Evolutionary conservation across 2,329 filamentous ascomycete species (phyloP).

Genomic region (Fusarium penzigii): DNA sequence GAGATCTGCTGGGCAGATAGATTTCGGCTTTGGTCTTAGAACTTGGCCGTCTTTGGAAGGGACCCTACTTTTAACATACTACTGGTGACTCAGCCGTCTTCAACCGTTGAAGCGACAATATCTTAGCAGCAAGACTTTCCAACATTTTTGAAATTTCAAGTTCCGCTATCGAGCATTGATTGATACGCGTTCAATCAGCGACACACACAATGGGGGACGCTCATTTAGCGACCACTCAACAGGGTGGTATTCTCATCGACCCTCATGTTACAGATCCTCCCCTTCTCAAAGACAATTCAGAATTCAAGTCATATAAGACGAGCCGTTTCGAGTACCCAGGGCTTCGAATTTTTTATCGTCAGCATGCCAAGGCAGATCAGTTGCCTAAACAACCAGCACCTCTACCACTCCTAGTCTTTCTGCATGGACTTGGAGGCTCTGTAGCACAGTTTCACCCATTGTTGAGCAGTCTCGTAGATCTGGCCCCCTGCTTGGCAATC

Average conservation of each 20-base stretch:
- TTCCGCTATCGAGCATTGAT: neutral
- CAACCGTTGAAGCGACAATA: neutral
- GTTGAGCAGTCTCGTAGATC: conserved; percentile 76
- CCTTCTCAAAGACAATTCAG: conserved; percentile 77
- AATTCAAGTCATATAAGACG: conserved; percentile 72
- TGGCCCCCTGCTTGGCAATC: conserved; percentile 78
- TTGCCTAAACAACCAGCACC: conserved; percentile 72
- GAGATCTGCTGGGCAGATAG: neutral
- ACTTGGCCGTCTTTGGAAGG: neutral
- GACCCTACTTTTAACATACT: neutral
- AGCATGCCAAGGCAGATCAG: conserved; percentile 80
- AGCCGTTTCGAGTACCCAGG: conserved; percentile 68
- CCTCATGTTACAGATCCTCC: conserved; percentile 68
- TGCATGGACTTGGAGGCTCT: conserved; percentile 93
- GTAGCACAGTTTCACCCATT: conserved; percentile 84
- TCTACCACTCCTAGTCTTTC: conserved; percentile 82
- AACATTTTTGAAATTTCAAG: neutral
- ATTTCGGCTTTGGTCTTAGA: neutral
- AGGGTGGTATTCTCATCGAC: conserved; percentile 32
- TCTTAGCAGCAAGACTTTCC: neutral
- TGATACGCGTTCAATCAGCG: conserved; percentile 3
- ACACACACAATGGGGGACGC: conserved; percentile 26
- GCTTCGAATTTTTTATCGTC: conserved; percentile 80
- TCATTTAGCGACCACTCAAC: conserved; percentile 17
- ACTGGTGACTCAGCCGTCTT: neutral